Evolutionary conservation across 169 alveolate species (phyloP).

Genomic region (Plasmodium gaboni): DNA sequence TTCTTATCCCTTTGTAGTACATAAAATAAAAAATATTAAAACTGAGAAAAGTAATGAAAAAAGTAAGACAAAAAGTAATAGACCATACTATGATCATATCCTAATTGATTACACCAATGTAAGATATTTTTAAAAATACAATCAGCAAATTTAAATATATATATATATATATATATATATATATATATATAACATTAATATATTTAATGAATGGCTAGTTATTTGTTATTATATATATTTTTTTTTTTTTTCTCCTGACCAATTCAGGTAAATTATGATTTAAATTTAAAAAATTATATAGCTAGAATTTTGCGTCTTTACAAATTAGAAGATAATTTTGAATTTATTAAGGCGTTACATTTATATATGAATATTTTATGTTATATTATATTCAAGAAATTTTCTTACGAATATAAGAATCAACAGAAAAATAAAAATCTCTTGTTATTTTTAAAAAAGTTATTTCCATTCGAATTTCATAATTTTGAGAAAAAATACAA

Average conservation of each 20-base stretch:
- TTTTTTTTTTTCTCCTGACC: constrained; percentile 30
- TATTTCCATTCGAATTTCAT: constrained; percentile 71
- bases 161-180: not conserved
- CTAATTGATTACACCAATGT: constrained; percentile 69
- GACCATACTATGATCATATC: constrained; percentile 18
- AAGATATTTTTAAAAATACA: constrained; percentile 1
- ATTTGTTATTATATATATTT: not conserved
- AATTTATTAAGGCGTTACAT: constrained; percentile 56
- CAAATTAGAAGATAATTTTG: constrained; percentile 54
- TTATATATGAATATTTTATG: constrained; percentile 64
- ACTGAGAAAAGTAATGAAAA: constrained; percentile 47
- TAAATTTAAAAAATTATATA: constrained; percentile 68
- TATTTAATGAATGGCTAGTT: not conserved
- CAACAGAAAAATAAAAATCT: constrained; percentile 61
- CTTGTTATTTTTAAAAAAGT: constrained; percentile 35
- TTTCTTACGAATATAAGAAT: constrained; percentile 35
- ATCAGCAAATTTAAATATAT: not conserved
- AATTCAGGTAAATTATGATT: constrained; percentile 62
- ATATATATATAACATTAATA: not conserved
- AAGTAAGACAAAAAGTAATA: constrained; percentile 20
- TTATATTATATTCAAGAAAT: constrained; percentile 65
- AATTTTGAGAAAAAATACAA: constrained; percentile 55
- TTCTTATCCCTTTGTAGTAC: constrained; percentile 21
- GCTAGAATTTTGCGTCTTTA: constrained; percentile 66
- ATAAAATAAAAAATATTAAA: constrained; percentile 69